Base-by-base conservation (phyloP, 169 alveolate genomes). In the Hepatocystis sp. region DNA sequence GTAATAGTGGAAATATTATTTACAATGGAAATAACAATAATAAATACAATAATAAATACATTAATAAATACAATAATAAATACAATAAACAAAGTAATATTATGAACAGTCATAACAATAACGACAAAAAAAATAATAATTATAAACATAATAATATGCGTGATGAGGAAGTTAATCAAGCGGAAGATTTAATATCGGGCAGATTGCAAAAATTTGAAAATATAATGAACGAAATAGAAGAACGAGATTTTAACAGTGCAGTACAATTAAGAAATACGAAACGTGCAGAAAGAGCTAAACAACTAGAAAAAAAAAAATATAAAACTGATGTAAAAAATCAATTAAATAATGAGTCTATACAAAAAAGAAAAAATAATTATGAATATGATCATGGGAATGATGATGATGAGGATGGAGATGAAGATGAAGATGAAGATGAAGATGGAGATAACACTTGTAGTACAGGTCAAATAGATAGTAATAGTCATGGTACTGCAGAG, bases 131-230 rank as follows among this genome's bases (percentile, higher is more conserved):
- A 13, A 27, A 28, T 30, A 47, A 27, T 13, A 25, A 39, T 13
- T 47, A 52, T 13, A 27, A 13, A 17, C 21, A 46, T 17, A 55
- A 39, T 0, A 47, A 2, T 27, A 52, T 30, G 39, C 60, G 34
- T 21, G 7, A 17, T 25, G 55, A 52, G 32, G 67, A 67, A 34
- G 58, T 32, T 19, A 47, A 25, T 1, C 53, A 15, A 7, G 51
- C 28, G n/a, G 85, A 67, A 67, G 53, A 30, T 53, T 1, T 67
- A n/a, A 28, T 58, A 30, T n/a, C 51, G 36, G 52, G 39, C 39
- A 56, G 21, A 27, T 39, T 58, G 53, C 55, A 71, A 15, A 32
- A 71, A 10, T 34, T 34, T 51, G 67, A 52, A 15, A 39, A 44
- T 56, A 56, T 56, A 55, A 17, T 56, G 30, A 44, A 58, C 42